These are phyloP conservation scores for Fraxinus angustifolia DNA, from an alignment of 305 asterid genomes.

Conservation along the genomic window DNA sequence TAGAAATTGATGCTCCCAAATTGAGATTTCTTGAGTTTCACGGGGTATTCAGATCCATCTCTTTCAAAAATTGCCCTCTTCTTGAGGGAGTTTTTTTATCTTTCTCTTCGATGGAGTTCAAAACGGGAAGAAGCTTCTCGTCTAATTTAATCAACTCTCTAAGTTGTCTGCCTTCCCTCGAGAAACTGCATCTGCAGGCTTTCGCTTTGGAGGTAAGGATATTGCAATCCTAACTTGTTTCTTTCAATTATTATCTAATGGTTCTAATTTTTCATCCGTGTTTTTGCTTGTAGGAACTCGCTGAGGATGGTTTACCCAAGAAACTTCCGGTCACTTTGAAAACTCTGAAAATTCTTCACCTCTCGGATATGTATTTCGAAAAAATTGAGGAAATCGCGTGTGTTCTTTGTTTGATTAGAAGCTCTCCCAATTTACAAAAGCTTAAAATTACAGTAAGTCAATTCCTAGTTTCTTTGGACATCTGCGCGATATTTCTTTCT, in stretches of 20 bases:
- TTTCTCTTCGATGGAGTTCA: not conserved
- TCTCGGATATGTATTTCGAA: not conserved
- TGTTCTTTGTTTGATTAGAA: not conserved
- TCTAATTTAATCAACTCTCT: not conserved
- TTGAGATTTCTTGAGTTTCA: not conserved
- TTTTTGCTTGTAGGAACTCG: not conserved
- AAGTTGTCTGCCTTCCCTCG: not conserved
- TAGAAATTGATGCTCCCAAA: conserved; percentile 5
- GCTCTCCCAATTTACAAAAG: not conserved
- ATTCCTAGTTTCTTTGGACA: not conserved
- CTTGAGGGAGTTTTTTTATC: not conserved
- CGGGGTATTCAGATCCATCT: not conserved
- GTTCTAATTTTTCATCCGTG: not conserved
- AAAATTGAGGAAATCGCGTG: not conserved
- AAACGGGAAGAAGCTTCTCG: not conserved
- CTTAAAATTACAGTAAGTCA: not conserved
- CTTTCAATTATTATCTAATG: not conserved
- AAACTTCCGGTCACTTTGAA: not conserved
- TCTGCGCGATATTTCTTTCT: not conserved
- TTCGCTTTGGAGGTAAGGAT: not conserved
- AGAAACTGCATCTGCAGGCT: not conserved
- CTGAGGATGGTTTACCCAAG: not conserved
- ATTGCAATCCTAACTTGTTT: not conserved
- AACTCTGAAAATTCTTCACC: not conserved
- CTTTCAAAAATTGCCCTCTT: not conserved